Percentiles rank a stretch among this genome's conserved stretches.
Conservation (phyloP, 495 filamentous ascomycete species). For the Penicillium dipodomyicola region DNA sequence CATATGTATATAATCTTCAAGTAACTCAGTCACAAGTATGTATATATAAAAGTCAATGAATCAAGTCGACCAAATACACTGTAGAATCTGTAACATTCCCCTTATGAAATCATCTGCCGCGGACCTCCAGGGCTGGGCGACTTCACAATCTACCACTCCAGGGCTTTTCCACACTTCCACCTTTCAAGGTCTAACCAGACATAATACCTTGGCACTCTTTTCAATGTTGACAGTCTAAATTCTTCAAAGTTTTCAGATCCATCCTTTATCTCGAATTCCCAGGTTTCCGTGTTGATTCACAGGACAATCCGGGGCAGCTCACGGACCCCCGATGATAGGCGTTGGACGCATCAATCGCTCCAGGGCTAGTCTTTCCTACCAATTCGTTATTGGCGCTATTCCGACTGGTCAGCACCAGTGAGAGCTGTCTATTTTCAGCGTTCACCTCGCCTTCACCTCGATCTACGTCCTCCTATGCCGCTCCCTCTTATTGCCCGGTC, state of each 20-base stretch:
- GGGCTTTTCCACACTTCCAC: background rate
- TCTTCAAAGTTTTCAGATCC: too few relatives aligned
- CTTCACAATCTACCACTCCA: background rate
- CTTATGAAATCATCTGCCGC: background rate
- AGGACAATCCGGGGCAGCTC: conserved; percentile 11
- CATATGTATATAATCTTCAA: background rate
- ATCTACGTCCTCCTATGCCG: conserved; percentile 20
- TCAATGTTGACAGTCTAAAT: background rate
- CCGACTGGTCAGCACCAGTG: conserved; percentile 6
- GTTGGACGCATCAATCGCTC: conserved; percentile 1
- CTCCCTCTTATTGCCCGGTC: conserved; percentile 18
- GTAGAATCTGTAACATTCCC: background rate
- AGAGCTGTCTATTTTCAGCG: conserved; percentile 11
- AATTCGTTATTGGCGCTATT: conserved; percentile 3
- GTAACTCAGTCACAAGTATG: background rate
- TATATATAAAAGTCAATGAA: background rate
- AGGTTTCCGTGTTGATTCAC: background rate
- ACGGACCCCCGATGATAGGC: conserved; percentile 13
- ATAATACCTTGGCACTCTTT: background rate
- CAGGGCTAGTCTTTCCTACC: conserved; percentile 1
- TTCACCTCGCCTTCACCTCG: conserved; percentile 5
- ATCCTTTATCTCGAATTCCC: background rate
- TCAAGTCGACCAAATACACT: background rate
- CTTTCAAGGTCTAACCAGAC: too few relatives aligned
- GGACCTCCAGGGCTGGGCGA: background rate